phyloP scores from a whole-genome alignment of 2,329 filamentous ascomycete species.

The Aspergillus pseudoglaucus region DNA sequence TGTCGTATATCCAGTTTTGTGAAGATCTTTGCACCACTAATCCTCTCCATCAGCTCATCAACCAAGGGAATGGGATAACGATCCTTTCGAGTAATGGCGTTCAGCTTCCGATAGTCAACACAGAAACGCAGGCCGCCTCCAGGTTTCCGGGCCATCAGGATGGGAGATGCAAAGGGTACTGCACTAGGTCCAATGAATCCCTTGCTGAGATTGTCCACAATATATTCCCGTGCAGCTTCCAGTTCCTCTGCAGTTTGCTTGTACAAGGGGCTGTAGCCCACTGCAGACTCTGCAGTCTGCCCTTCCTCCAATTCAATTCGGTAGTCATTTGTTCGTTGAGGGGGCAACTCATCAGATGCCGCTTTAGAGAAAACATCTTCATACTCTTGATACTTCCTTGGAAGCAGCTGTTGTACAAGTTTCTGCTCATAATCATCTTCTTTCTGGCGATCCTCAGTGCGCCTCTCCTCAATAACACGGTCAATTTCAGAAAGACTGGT shows the following conservation, averaged over 20 bases:
- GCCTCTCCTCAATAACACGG: neutral
- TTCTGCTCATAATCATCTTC: neutral
- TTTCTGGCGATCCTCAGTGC: neutral
- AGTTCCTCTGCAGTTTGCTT: neutral
- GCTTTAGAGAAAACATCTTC: neutral
- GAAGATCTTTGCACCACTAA: conserved; percentile 10
- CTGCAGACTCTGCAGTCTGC: neutral
- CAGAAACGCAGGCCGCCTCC: conserved; percentile 9
- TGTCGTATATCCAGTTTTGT: conserved; percentile 17
- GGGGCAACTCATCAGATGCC: neutral
- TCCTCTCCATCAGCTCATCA: conserved; percentile 14
- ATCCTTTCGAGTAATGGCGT: conserved; percentile 27
- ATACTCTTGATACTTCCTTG: neutral
- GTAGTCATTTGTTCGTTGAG: neutral
- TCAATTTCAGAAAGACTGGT: neutral
- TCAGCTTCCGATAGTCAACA: conserved; percentile 26
- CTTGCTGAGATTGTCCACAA: neutral
- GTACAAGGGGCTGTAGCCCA: neutral
- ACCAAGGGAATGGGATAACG: conserved; percentile 20
- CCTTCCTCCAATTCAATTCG: neutral
- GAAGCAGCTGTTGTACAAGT: neutral
- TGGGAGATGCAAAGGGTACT: neutral
- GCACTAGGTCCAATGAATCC: neutral
- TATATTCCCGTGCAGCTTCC: neutral
- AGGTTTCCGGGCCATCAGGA: neutral